Conservation (phyloP, 108 stramenopile genomes). For the Parietichytrium sp. region DNA sequence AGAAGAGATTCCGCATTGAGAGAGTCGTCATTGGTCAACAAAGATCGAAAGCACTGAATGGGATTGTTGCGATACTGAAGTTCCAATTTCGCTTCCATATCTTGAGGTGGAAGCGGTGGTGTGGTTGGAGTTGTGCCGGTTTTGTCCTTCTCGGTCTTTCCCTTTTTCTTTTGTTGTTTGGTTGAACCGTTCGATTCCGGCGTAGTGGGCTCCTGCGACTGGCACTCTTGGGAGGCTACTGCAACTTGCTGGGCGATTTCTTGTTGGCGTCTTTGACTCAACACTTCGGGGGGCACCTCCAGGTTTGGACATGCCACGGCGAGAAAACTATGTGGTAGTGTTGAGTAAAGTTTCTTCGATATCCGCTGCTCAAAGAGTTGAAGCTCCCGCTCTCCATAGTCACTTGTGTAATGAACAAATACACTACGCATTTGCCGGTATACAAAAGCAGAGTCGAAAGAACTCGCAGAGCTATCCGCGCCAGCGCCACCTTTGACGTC, state of each 20-base stretch:
- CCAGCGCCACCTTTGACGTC: too few species aligned
- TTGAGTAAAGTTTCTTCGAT: not conserved
- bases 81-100: not conserved
- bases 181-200: too few species aligned
- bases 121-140: too few species aligned
- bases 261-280: too few species aligned
- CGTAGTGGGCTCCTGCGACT: too few species aligned
- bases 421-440: not conserved
- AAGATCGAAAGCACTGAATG: not conserved
- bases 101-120: too few species aligned
- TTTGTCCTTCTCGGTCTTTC: not conserved
- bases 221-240: too few species aligned
- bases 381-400: conserved; percentile 5
- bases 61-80: not conserved
- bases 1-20: not conserved
- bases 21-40: not conserved
- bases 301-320: conserved; percentile 1
- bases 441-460: too few species aligned
- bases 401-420: not conserved
- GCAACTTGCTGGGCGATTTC: too few species aligned
- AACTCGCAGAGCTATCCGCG: too few species aligned
- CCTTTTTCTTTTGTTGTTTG: too few species aligned
- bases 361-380: conserved; percentile 26
- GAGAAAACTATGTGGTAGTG: not conserved
- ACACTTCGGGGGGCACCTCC: not conserved